Percentiles rank a stretch among this genome's conserved stretches.
Conservation (phyloP, 2,329 filamentous ascomycete genomes). For the Neospermospora avenae region DNA sequence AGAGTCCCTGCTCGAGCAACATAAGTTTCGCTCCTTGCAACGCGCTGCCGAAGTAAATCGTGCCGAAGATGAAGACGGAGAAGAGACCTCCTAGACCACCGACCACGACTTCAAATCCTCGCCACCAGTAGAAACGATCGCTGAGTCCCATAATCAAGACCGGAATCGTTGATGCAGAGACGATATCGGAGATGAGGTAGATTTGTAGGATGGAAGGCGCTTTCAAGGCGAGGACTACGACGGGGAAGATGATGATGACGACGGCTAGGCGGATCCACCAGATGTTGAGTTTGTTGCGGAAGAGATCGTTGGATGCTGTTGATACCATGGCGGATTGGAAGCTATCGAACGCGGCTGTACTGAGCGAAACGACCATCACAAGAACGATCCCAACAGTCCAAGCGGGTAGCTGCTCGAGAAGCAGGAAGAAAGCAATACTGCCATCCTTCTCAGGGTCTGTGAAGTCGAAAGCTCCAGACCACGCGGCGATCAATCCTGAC, state of each 20-base stretch:
- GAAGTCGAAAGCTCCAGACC: conserved; percentile 66
- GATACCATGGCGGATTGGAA: conserved; percentile 82
- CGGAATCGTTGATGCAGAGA: conserved; percentile 73
- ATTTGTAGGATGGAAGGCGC: conserved; percentile 75
- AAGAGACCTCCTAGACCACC: conserved; percentile 75
- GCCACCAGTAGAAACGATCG: conserved; percentile 67
- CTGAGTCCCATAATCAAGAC: conserved; percentile 70
- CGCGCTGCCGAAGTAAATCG: conserved; percentile 71
- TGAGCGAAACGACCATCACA: conserved; percentile 75
- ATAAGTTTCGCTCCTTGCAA: conserved; percentile 63
- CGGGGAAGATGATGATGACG: conserved; percentile 69
- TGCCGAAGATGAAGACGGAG: conserved; percentile 77
- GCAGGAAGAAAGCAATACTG: conserved; percentile 70
- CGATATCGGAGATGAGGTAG: conserved; percentile 76
- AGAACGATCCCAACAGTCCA: conserved; percentile 84
- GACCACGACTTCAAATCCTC: conserved; percentile 75
- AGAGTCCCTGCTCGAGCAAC: conserved; percentile 69
- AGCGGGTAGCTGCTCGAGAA: conserved; percentile 66
- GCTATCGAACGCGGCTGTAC: conserved; percentile 75
- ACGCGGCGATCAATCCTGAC: conserved; percentile 72
- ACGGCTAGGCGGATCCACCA: conserved; percentile 70
- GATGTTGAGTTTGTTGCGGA: conserved; percentile 75
- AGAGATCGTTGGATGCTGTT: conserved; percentile 79
- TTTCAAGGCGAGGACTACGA: conserved; percentile 70
- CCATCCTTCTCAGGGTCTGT: conserved; percentile 60